Evolutionary conservation across 169 alveolate genomes (phyloP).

Genomic region (Cryptosporidium felis): DNA sequence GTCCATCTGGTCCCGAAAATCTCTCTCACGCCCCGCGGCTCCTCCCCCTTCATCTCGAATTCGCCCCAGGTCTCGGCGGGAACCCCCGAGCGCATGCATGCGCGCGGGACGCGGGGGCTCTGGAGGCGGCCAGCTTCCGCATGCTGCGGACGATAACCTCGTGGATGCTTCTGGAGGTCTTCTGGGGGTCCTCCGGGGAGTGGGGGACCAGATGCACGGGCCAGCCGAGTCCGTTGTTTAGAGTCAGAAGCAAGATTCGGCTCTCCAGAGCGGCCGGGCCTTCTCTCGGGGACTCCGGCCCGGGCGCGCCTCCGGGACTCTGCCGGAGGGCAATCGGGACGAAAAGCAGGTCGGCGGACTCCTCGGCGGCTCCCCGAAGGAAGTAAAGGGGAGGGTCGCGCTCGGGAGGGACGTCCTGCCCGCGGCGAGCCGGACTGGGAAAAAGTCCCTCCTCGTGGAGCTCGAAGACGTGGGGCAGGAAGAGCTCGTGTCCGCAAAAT

Average conservation of each 20-base stretch:
- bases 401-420: neutral
- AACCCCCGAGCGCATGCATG: neutral
- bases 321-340: conserved; percentile 31
- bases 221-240: conserved; percentile 6
- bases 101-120: neutral
- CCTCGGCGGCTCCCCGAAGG: neutral
- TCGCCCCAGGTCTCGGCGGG: conserved; percentile 27
- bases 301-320: too few relatives aligned
- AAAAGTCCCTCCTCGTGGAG: neutral
- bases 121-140: neutral
- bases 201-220: conserved; percentile 32
- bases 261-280: too few relatives aligned
- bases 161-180: conserved; percentile 20
- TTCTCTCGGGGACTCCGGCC: too few relatives aligned
- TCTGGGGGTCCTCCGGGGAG: conserved; percentile 26
- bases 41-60: conserved; percentile 7
- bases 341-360: conserved; percentile 1
- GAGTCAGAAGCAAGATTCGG: too few relatives aligned
- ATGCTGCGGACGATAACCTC: neutral
- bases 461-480: conserved; percentile 28
- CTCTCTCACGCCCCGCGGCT: neutral
- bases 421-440: conserved; percentile 15
- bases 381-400: neutral
- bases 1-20: too few relatives aligned
- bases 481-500: conserved; percentile 42